phyloP scores from a whole-genome alignment of 768 basidiomycete species.

The Sarcomyxa edulis region DNA sequence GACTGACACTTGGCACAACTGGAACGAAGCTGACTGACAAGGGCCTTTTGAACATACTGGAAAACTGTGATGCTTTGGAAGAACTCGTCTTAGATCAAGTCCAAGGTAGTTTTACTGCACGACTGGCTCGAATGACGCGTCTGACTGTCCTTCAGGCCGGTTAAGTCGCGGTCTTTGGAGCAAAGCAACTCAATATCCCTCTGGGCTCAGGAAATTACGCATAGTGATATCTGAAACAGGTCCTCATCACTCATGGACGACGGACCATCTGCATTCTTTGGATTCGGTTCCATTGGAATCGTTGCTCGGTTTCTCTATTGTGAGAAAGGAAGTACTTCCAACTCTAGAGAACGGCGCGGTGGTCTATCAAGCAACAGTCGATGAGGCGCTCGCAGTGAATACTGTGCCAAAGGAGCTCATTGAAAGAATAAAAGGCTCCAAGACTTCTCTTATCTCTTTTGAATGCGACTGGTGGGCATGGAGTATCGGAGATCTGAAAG shows the following conservation, averaged over 20 bases:
- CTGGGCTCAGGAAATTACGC: constrained; percentile 18
- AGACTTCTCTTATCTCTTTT: constrained; percentile 19
- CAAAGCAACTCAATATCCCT: constrained; percentile 20
- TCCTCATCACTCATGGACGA: constrained; percentile 33
- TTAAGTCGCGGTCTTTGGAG: constrained; percentile 30
- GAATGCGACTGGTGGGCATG: constrained; percentile 36
- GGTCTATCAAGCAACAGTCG: constrained; percentile 15
- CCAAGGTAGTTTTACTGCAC: constrained; percentile 21
- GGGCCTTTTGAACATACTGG: constrained; percentile 25
- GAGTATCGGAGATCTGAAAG: constrained; percentile 24
- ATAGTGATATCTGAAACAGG: constrained; percentile 25
- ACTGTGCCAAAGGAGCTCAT: constrained; percentile 26
- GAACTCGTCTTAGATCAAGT: constrained; percentile 28
- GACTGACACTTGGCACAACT: constrained; percentile 24
- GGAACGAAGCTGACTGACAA: constrained; percentile 33
- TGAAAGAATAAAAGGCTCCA: constrained; percentile 17
- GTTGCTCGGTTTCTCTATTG: constrained; percentile 20
- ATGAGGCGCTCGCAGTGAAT: constrained; percentile 22
- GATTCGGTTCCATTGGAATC: constrained; percentile 20
- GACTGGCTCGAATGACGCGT: too few relatives aligned
- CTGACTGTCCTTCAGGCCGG: constrained; percentile 21
- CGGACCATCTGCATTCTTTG: constrained; percentile 31
- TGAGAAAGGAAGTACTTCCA: constrained; percentile 18
- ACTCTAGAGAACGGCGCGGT: constrained; percentile 12
- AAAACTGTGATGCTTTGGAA: constrained; percentile 27